These are phyloP conservation scores for Lecanicillium sp. DNA, from an alignment of 2,329 filamentous ascomycete species.

Conservation along the genomic window DNA sequence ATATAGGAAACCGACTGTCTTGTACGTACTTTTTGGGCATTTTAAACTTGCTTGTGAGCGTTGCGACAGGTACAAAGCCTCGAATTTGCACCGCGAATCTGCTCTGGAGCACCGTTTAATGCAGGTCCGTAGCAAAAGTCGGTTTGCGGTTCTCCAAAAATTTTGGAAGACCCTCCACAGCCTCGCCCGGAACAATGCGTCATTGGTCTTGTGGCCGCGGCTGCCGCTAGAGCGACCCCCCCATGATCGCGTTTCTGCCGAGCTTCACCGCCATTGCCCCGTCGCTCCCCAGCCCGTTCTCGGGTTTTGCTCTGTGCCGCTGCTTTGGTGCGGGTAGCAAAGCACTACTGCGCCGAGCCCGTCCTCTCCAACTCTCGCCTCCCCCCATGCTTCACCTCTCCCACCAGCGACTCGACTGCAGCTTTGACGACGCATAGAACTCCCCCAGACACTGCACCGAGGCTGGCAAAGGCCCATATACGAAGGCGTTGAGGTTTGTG, in stretches of 20 bases:
- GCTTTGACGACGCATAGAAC: background rate
- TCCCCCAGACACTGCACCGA: background rate
- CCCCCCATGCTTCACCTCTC: conserved; percentile 7
- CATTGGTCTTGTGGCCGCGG: conserved; percentile 7
- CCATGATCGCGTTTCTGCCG: conserved; percentile 10
- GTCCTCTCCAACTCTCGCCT: conserved; percentile 8
- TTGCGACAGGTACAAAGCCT: too few relatives aligned
- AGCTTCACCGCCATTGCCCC: background rate
- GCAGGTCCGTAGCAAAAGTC: background rate
- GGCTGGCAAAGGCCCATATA: too few relatives aligned
- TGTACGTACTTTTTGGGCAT: conserved; percentile 15
- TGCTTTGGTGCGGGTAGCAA: conserved; percentile 1
- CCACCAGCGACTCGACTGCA: conserved; percentile 1
- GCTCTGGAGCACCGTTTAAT: background rate
- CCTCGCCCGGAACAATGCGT: background rate
- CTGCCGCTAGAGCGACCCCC: conserved; percentile 6
- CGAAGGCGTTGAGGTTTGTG: conserved; percentile 6
- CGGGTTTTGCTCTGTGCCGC: conserved; percentile 6
- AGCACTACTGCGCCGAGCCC: background rate
- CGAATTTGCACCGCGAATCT: background rate
- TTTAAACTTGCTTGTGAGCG: background rate
- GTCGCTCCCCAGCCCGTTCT: conserved; percentile 2
- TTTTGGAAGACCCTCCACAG: conserved; percentile 2
- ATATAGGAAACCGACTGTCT: too few relatives aligned
- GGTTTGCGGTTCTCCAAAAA: conserved; percentile 5